Base-by-base conservation (phyloP, 495 filamentous ascomycete species). In the Aspergillus egyptiacus region DNA sequence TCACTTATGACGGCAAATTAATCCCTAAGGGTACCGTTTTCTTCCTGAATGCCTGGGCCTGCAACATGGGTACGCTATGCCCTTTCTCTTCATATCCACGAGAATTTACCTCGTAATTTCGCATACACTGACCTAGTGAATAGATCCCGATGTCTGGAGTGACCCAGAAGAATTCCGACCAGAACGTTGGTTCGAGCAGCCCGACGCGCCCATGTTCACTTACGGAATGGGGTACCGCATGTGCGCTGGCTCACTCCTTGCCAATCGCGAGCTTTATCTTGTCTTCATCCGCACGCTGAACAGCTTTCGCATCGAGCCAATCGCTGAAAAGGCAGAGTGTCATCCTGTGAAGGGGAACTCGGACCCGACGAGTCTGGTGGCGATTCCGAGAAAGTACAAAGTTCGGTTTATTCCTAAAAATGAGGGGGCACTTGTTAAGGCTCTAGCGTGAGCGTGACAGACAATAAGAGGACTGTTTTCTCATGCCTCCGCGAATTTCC, bases 41-140 rank as follows among this genome's bases (percentile, higher is more conserved):
- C 33, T 83, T 82, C 59, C 62, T 86, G 48, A 84, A 86, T 58
- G 74, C 78, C 0, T 84, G 79, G 80, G 78, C 78, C 7, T 83
- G 80, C 49, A 84, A 83, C 40, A 79, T 74, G 67, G 80, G 77
- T 73, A 58, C 55, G 11, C 17, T n/a, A 19, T 43, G 6, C 17
- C 7, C 24, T 32, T 6, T 27, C 13, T 6, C 7, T 19, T n/a
- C 9, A 31, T 32, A 7, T 7, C 7, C 17, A 2, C 23, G n/a
- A 15, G 6, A 8, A 28, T 19, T 20, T 6, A 32, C 18, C 20
- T 11, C 15, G 6, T 11, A 25, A 14, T 4, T 25, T 25, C 13
- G 6, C 19, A 14, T 28, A 28, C 43, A 39, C 34, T 43, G 10
- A 20, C 30, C 18, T 36, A 27, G 10, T 31, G 10, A 40, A 10